Conservation (phyloP, 73 alveolate genomes). For the Durusdinium trenchii region DNA sequence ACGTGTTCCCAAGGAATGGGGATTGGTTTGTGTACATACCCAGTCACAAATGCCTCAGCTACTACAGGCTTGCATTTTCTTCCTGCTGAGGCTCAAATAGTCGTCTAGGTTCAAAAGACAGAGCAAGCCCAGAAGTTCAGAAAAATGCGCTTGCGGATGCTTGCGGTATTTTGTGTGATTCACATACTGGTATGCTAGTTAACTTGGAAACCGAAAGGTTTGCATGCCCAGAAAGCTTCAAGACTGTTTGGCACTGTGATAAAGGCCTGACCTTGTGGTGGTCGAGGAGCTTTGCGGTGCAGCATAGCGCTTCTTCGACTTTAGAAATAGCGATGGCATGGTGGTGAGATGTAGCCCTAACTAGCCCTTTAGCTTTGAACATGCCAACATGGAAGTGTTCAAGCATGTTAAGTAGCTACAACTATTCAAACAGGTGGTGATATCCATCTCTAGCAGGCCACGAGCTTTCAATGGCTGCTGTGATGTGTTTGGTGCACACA, state of each 20-base stretch:
- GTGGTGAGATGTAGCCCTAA: not conserved
- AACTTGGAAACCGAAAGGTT: not conserved
- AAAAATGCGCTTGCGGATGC: too few relatives aligned
- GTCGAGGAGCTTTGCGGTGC: slow-evolving; percentile 39
- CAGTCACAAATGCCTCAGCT: too few relatives aligned
- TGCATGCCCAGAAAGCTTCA: not conserved
- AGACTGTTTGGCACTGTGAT: too few relatives aligned
- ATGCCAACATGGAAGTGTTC: not conserved
- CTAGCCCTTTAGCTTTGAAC: not conserved
- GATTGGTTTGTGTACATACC: too few relatives aligned
- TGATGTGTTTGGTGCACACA: not conserved
- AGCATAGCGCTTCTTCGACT: not conserved
- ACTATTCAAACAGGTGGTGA: not conserved
- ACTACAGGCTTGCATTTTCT: too few relatives aligned
- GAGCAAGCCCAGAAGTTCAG: too few relatives aligned
- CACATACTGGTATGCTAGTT: not conserved
- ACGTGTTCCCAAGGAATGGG: too few relatives aligned
- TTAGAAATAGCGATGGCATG: not conserved
- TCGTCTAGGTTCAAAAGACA: too few relatives aligned
- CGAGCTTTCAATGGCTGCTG: not conserved
- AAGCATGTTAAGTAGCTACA: not conserved
- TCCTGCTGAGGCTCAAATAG: too few relatives aligned
- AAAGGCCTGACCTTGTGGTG: slow-evolving; percentile 94
- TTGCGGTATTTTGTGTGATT: not conserved
- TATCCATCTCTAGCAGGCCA: not conserved